Evolutionary conservation across 2,329 filamentous ascomycete genomes (phyloP).

Genomic region (Venturia nashicola): DNA sequence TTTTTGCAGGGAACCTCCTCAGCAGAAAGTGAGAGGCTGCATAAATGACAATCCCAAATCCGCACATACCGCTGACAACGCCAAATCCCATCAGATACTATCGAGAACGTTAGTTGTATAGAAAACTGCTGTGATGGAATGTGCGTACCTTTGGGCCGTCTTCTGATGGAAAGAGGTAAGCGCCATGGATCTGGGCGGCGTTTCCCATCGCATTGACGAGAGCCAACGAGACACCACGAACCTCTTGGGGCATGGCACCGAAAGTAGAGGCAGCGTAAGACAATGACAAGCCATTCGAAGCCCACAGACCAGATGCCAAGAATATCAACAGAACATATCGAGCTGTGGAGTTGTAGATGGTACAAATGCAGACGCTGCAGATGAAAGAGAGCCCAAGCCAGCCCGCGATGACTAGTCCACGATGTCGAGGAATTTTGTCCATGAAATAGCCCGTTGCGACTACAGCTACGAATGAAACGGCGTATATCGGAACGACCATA

Average conservation of each 20-base stretch:
- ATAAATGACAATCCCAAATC: constrained; percentile 20
- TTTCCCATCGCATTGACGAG: constrained; percentile 44
- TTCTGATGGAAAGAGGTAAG: constrained; percentile 36
- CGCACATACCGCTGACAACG: constrained; percentile 23
- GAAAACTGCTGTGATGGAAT: background rate
- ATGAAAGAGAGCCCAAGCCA: constrained; percentile 33
- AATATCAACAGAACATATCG: constrained; percentile 43
- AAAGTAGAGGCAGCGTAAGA: constrained; percentile 42
- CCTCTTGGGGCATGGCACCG: constrained; percentile 35
- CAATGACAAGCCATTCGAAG: constrained; percentile 38
- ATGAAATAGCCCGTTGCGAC: constrained; percentile 34
- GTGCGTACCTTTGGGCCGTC: constrained; percentile 31
- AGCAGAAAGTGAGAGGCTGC: constrained; percentile 17
- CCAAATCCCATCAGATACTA: constrained; percentile 33
- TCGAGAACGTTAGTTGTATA: background rate
- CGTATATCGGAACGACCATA: constrained; percentile 41
- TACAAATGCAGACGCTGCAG: constrained; percentile 27
- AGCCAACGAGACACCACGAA: constrained; percentile 39
- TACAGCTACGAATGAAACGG: constrained; percentile 38
- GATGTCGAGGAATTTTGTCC: constrained; percentile 33
- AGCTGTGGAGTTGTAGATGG: constrained; percentile 38
- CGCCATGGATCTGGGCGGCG: constrained; percentile 43
- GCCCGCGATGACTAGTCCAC: constrained; percentile 36
- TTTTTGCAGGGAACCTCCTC: constrained; percentile 10
- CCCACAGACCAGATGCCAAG: constrained; percentile 44